Evolutionary conservation across 2,329 filamentous ascomycete genomes (phyloP).

Genomic region (Orbilia quercus): DNA sequence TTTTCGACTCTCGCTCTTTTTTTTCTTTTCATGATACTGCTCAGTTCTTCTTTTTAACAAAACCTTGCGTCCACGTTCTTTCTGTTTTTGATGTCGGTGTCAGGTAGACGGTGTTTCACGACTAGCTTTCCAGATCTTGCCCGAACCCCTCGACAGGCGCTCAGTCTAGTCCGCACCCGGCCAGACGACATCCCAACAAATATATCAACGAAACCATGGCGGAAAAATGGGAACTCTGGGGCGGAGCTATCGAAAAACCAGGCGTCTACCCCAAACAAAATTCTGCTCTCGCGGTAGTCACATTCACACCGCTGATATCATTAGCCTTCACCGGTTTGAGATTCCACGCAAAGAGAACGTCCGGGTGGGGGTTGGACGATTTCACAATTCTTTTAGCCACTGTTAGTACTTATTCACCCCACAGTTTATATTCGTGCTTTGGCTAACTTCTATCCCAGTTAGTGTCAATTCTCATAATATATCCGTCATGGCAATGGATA

Average conservation of each 20-base stretch:
- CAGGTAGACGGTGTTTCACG: too few species aligned
- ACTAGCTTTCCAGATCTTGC: too few species aligned
- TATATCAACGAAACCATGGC: slow-evolving; percentile 37
- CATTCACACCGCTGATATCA: slow-evolving; percentile 38
- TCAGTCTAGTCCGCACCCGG: too few species aligned
- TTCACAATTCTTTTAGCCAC: slow-evolving; percentile 63
- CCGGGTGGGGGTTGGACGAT: slow-evolving; percentile 60
- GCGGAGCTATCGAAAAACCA: slow-evolving; percentile 25
- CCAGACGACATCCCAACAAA: slow-evolving; percentile 38
- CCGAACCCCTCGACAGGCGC: too few species aligned
- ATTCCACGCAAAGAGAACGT: slow-evolving; percentile 45
- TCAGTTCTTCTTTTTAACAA: slow-evolving; percentile 33
- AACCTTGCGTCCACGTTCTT: not conserved
- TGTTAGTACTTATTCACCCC: slow-evolving; percentile 25
- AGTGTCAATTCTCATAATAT: slow-evolving; percentile 63
- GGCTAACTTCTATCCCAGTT: slow-evolving; percentile 60
- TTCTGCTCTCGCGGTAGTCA: slow-evolving; percentile 34
- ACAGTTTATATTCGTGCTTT: not conserved
- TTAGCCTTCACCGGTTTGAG: slow-evolving; percentile 37
- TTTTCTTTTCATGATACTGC: slow-evolving; percentile 13
- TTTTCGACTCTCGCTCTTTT: too few species aligned
- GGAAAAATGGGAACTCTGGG: slow-evolving; percentile 36
- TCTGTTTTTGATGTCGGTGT: too few species aligned
- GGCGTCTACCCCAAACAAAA: slow-evolving; percentile 48
- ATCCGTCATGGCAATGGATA: slow-evolving; percentile 46